phyloP scores from a whole-genome alignment of 495 filamentous ascomycete species.

The Penicillium maclennaniae region DNA sequence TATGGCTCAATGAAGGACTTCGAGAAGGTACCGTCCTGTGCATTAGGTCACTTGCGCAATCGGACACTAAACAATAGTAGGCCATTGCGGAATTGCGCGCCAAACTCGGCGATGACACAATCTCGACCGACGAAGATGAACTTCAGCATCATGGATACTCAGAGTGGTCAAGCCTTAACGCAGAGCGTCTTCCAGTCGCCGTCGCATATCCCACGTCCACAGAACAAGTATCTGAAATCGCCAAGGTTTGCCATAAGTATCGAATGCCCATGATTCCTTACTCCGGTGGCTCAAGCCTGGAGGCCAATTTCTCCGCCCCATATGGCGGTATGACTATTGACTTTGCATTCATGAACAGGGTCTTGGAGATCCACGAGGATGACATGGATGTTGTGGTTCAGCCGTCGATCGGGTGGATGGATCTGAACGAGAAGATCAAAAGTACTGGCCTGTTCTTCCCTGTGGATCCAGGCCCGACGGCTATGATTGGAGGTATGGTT shows the following conservation, averaged over 20 bases:
- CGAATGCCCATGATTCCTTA: slow-evolving; percentile 81
- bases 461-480: slow-evolving; percentile 68
- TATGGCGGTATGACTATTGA: slow-evolving; percentile 85
- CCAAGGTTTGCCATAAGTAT: slow-evolving; percentile 76
- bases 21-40: slow-evolving; percentile 29
- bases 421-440: slow-evolving; percentile 75
- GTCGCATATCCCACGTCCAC: slow-evolving; percentile 82
- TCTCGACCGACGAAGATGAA: slow-evolving; percentile 65
- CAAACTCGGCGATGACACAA: slow-evolving; percentile 62
- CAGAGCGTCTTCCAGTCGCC: slow-evolving; percentile 71
- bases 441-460: slow-evolving; percentile 83
- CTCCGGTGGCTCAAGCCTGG: slow-evolving; percentile 81
- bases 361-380: slow-evolving; percentile 71
- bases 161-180: slow-evolving; percentile 84
- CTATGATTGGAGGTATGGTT: slow-evolving; percentile 93
- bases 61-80: slow-evolving; percentile 40
- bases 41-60: slow-evolving; percentile 19
- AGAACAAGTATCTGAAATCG: slow-evolving; percentile 74
- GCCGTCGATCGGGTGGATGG: slow-evolving; percentile 87
- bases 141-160: slow-evolving; percentile 79
- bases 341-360: slow-evolving; percentile 81
- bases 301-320: slow-evolving; percentile 84
- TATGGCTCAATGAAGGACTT: slow-evolving; percentile 43
- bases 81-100: slow-evolving; percentile 59
- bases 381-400: slow-evolving; percentile 94